phyloP scores from a whole-genome alignment of 306 rosid genomes.

The Citrullus colocynthis region DNA sequence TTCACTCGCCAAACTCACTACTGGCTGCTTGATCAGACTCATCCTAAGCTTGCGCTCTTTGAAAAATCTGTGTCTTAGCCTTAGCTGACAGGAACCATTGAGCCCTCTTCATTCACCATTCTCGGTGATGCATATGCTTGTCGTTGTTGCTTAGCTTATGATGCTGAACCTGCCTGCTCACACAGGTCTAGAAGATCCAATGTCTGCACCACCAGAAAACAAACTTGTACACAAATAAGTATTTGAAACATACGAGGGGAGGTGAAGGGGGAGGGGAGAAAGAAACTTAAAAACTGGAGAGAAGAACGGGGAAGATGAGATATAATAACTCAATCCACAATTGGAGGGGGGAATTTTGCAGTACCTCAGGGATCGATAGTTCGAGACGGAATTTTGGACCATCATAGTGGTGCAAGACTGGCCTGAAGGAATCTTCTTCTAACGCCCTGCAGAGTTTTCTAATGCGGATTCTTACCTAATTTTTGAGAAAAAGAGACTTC shows the following conservation, averaged over 20 bases:
- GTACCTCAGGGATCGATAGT: constrained; percentile 95
- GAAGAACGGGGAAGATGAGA: not conserved
- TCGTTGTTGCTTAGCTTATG: constrained; percentile 47
- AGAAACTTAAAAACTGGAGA: not conserved
- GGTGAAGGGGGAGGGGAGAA: no score
- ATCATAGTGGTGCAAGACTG: constrained; percentile 93
- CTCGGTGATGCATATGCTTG: constrained; percentile 2
- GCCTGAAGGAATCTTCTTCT: constrained; percentile 98
- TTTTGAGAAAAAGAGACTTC: not conserved
- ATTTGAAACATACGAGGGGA: not conserved
- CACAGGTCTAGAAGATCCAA: constrained; percentile 87
- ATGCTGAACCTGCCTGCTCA: constrained; percentile 81
- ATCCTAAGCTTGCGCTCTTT: constrained; percentile 88
- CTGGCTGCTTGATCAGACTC: constrained; percentile 20
- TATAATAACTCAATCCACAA: no score
- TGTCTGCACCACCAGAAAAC: constrained; percentile 44
- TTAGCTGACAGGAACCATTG: constrained; percentile 39
- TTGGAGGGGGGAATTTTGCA: not conserved
- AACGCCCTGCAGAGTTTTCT: constrained; percentile 82
- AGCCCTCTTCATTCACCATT: constrained; percentile 20
- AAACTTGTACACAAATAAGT: not conserved
- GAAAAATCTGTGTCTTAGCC: constrained; percentile 62
- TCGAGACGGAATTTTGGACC: constrained; percentile 99
- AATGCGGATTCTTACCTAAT: constrained; percentile 68
- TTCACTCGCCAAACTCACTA: not conserved